Conservation (phyloP, 768 basidiomycete species). For the Omphalotus guepiniiformis region DNA sequence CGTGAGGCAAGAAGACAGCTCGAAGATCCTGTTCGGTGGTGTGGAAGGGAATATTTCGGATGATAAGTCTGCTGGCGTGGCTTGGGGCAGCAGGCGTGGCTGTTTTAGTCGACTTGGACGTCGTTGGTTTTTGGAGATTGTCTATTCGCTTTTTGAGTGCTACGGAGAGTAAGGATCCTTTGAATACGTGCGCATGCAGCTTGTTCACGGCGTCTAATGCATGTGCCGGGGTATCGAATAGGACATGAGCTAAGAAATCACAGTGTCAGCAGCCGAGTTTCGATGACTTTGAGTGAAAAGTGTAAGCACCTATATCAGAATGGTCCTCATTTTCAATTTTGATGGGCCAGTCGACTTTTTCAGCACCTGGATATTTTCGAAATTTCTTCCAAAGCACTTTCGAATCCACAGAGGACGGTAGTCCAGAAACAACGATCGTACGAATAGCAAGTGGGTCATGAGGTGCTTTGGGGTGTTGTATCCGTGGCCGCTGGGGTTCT, state of each 20-base stretch:
- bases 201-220: slow-evolving; percentile 72
- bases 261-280: no score
- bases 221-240: slow-evolving; percentile 63
- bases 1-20: slow-evolving; percentile 80
- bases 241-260: slow-evolving; percentile 51
- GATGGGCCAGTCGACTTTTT: slow-evolving; percentile 69
- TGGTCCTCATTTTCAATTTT: slow-evolving; percentile 41
- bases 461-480: slow-evolving; percentile 28
- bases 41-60: slow-evolving; percentile 86
- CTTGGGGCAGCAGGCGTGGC: slow-evolving; percentile 46
- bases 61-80: slow-evolving; percentile 78
- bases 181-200: slow-evolving; percentile 91
- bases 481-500: slow-evolving; percentile 30
- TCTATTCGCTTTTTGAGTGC: slow-evolving; percentile 85
- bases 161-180: slow-evolving; percentile 81
- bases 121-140: slow-evolving; percentile 47
- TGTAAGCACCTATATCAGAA: slow-evolving; percentile 46
- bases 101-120: slow-evolving; percentile 25
- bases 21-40: slow-evolving; percentile 82
- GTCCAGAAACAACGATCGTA: slow-evolving; percentile 74
- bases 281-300: not conserved
- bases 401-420: slow-evolving; percentile 57
- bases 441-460: slow-evolving; percentile 81
- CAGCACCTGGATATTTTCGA: slow-evolving; percentile 73
- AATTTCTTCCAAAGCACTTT: slow-evolving; percentile 83